These are phyloP conservation scores for Leccinum arenicola DNA, from an alignment of 768 basidiomycete species.

Conservation along the genomic window DNA sequence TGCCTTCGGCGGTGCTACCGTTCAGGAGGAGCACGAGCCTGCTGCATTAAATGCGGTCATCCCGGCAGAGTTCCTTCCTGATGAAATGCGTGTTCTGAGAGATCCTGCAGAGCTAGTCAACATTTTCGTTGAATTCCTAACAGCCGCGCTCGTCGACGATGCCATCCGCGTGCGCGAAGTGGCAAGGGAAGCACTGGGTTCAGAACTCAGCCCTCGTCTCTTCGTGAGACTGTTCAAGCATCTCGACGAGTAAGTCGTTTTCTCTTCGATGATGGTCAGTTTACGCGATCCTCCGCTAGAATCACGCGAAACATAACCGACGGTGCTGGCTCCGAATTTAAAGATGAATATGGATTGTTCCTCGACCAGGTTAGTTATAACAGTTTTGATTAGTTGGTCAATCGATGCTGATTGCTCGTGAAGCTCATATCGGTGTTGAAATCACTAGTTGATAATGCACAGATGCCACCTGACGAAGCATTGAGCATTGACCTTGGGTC, in stretches of 20 bases:
- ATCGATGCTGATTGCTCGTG: conserved; percentile 15
- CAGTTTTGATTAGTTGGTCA: not conserved
- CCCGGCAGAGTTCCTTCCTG: conserved; percentile 59
- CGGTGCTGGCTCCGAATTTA: conserved; percentile 41
- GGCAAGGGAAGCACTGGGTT: conserved; percentile 76
- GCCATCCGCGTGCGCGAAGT: conserved; percentile 70
- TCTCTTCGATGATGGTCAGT: not conserved
- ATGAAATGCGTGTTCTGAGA: conserved; percentile 62
- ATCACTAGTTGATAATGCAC: conserved; percentile 71
- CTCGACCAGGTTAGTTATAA: conserved; percentile 62
- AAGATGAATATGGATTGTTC: conserved; percentile 45
- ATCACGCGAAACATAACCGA: conserved; percentile 52
- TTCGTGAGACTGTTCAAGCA: conserved; percentile 66
- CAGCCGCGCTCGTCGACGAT: conserved; percentile 64
- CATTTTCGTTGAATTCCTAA: conserved; percentile 65
- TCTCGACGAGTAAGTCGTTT: conserved; percentile 63
- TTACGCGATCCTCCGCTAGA: conserved; percentile 28
- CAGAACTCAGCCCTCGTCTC: conserved; percentile 70
- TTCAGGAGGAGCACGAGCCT: conserved; percentile 50
- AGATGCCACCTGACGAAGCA: conserved; percentile 55
- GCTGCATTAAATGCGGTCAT: conserved; percentile 52
- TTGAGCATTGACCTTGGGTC: conserved; percentile 62
- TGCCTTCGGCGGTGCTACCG: conserved; percentile 65
- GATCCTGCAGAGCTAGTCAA: conserved; percentile 58
- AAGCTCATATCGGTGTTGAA: conserved; percentile 77